These are phyloP conservation scores for Amoeboradix gromovi DNA, from an alignment of 371 early-diverging fungal genomes.

Conservation along the genomic window DNA sequence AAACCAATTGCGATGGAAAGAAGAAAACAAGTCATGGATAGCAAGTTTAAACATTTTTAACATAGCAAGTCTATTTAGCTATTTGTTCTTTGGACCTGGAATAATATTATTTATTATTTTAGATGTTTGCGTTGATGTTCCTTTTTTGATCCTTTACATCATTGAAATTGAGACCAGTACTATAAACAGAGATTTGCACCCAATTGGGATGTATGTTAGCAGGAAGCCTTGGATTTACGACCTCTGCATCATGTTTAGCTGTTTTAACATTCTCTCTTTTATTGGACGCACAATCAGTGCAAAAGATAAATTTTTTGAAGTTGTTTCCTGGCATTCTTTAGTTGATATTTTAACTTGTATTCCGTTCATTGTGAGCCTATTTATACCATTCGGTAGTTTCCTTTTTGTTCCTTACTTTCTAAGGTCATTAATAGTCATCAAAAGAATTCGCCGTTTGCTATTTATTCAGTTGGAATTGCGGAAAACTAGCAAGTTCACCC, in stretches of 20 bases:
- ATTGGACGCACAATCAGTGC: neutral
- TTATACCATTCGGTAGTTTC: constrained; percentile 18
- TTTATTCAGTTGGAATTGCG: constrained; percentile 19
- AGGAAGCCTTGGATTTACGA: neutral
- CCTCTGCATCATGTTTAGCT: neutral
- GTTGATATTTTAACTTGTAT: constrained; percentile 22
- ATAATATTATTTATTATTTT: neutral
- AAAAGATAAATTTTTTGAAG: neutral
- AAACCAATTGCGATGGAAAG: neutral
- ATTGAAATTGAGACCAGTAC: neutral
- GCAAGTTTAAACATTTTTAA: neutral
- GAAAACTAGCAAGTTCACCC: constrained; percentile 7
- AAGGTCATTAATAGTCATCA: constrained; percentile 22
- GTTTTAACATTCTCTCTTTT: neutral
- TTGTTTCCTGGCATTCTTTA: constrained; percentile 5
- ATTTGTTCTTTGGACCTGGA: neutral
- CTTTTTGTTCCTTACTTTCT: constrained; percentile 31
- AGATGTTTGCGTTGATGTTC: neutral
- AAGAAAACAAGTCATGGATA: neutral
- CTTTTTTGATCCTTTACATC: neutral
- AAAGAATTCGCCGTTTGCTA: constrained; percentile 23
- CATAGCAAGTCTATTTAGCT: neutral
- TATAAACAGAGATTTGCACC: neutral
- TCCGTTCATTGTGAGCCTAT: constrained; percentile 20
- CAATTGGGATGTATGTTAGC: neutral